phyloP scores from a whole-genome alignment of 768 basidiomycete genomes.

The Calvatia gigantea region DNA sequence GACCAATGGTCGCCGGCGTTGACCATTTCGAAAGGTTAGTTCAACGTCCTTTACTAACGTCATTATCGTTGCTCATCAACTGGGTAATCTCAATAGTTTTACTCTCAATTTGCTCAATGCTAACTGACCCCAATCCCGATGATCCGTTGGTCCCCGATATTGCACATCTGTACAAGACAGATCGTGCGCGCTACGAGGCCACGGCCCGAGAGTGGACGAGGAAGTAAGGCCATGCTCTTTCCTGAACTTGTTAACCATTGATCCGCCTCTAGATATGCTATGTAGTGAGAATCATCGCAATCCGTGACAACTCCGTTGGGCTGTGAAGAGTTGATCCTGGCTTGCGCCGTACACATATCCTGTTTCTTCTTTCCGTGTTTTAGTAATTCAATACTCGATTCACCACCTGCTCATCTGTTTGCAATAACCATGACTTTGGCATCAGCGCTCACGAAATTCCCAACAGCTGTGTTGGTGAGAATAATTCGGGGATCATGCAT shows the following conservation, averaged over 20 bases:
- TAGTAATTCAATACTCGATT: constrained; percentile 26
- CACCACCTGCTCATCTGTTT: constrained; percentile 20
- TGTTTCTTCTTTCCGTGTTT: constrained; percentile 27
- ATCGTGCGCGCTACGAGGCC: constrained; percentile 93
- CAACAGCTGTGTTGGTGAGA: no score
- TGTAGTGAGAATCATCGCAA: constrained; percentile 19
- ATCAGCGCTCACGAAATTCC: no score
- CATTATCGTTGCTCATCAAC: constrained; percentile 6
- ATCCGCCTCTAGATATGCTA: constrained; percentile 31
- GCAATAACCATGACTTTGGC: neutral
- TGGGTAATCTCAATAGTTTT: constrained; percentile 57
- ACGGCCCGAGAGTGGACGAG: constrained; percentile 99
- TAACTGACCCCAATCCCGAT: constrained; percentile 99
- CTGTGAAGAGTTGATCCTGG: constrained; percentile 28
- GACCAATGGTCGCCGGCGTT: constrained; percentile 99
- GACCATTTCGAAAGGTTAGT: constrained; percentile 95
- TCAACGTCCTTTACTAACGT: neutral
- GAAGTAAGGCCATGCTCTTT: constrained; percentile 62
- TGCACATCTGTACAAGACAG: constrained; percentile 99
- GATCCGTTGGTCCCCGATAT: constrained; percentile 99
- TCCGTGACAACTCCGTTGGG: constrained; percentile 51
- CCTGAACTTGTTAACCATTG: constrained; percentile 9
- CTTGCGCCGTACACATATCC: constrained; percentile 29
- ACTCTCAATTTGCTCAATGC: constrained; percentile 97
- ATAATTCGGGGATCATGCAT: no score